Evolutionary conservation across 2,329 filamentous ascomycete species (phyloP).

Genomic region (Thelonectria discophora): DNA sequence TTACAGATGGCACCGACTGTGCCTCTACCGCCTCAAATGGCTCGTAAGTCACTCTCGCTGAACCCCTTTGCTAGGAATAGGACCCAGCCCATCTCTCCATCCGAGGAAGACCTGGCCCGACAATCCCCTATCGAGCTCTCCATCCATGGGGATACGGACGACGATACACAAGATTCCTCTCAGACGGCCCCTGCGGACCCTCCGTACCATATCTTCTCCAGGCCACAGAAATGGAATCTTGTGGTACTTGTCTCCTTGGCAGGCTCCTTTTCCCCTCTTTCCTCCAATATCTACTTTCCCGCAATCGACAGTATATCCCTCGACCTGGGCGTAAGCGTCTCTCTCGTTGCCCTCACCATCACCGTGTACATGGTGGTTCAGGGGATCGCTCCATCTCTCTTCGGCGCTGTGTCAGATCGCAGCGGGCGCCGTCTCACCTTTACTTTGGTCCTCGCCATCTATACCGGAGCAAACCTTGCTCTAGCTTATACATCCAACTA

Average conservation of each 20-base stretch:
- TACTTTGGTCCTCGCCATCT: slow-evolving; percentile 56
- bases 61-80: too few relatives aligned
- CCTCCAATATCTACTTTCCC: slow-evolving; percentile 62
- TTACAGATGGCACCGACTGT: too few relatives aligned
- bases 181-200: background rate
- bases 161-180: too few relatives aligned
- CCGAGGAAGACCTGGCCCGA: too few relatives aligned
- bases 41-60: too few relatives aligned
- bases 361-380: slow-evolving; percentile 61
- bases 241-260: slow-evolving; percentile 59
- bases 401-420: slow-evolving; percentile 58
- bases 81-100: too few relatives aligned
- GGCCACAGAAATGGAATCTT: slow-evolving; percentile 52
- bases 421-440: slow-evolving; percentile 57
- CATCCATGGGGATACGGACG: too few relatives aligned
- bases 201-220: slow-evolving; percentile 15
- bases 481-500: slow-evolving; percentile 57
- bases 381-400: slow-evolving; percentile 58
- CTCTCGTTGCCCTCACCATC: slow-evolving; percentile 51
- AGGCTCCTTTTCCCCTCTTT: slow-evolving; percentile 61
- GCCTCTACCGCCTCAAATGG: too few relatives aligned
- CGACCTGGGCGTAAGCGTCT: slow-evolving; percentile 44
- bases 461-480: slow-evolving; percentile 56
- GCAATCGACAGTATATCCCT: slow-evolving; percentile 51
- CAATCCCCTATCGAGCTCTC: too few relatives aligned